Evolutionary conservation across 2,329 filamentous ascomycete genomes (phyloP).

Genomic region (Epichloe festucae): DNA sequence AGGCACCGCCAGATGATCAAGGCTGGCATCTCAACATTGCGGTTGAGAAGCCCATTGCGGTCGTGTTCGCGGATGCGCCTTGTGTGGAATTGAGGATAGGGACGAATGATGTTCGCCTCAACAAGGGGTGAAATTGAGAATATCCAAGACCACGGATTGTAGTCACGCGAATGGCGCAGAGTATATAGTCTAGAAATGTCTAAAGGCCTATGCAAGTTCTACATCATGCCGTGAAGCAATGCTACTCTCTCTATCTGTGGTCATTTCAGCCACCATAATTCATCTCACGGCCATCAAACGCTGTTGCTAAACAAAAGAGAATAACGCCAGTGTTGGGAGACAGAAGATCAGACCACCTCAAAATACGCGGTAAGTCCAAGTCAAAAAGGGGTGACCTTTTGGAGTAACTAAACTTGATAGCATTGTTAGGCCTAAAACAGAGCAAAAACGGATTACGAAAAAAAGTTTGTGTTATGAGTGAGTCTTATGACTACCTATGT

Average conservation of each 20-base stretch:
- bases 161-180: not conserved
- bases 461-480: no score
- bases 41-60: conserved; percentile 61
- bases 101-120: conserved; percentile 13
- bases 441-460: no score
- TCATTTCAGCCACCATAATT: not conserved
- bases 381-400: no score
- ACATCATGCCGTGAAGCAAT: not conserved
- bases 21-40: conserved; percentile 44
- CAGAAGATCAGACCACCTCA: no score
- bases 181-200: not conserved
- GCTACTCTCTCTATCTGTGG: not conserved
- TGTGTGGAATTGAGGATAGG: conserved; percentile 40
- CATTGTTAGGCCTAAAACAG: no score
- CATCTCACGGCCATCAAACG: not conserved
- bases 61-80: conserved; percentile 59
- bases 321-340: no score
- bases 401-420: no score
- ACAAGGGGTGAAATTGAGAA: not conserved
- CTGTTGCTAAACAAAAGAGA: not conserved
- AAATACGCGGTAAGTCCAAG: no score
- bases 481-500: no score
- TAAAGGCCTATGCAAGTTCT: not conserved
- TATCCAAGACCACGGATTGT: not conserved
- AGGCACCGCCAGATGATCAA: conserved; percentile 6